A percentile compares a stretch with the other conserved stretches of the same genome.
These are phyloP conservation scores for Komagataella pseudopastoris DNA, from an alignment of 805 yeast species.

Conservation along the genomic window DNA sequence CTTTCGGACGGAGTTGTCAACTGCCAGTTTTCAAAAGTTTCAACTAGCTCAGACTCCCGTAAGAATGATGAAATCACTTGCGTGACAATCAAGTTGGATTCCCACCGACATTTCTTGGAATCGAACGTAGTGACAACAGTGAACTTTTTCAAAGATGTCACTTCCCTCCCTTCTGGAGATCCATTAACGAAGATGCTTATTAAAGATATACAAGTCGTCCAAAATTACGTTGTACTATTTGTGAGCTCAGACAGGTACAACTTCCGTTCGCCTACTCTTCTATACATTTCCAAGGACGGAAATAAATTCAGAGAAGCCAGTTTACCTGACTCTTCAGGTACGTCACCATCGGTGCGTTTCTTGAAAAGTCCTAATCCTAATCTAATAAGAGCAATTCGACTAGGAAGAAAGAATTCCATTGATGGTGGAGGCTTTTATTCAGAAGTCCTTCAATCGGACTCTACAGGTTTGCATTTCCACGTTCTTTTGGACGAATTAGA, in stretches of 20 bases:
- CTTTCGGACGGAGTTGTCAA: neutral
- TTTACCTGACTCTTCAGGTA: slow-evolving; percentile 16
- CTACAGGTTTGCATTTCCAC: slow-evolving; percentile 41
- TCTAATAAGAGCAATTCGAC: slow-evolving; percentile 27
- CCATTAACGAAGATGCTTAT: slow-evolving; percentile 8
- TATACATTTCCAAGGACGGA: slow-evolving; percentile 36
- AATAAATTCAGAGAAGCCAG: slow-evolving; percentile 20
- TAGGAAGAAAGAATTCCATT: slow-evolving; percentile 9
- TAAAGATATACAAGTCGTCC: slow-evolving; percentile 20
- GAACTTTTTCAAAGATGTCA: neutral
- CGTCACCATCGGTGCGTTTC: slow-evolving; percentile 22
- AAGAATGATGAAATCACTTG: neutral
- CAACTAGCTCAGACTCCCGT: slow-evolving; percentile 2
- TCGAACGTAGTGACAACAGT: neutral
- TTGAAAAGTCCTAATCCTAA: slow-evolving; percentile 26
- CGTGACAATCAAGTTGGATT: neutral
- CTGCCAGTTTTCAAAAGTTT: slow-evolving; percentile 3
- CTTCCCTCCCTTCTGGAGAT: slow-evolving; percentile 11
- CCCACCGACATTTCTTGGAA: neutral
- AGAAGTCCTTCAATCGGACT: slow-evolving; percentile 37
- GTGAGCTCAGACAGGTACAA: slow-evolving; percentile 29
- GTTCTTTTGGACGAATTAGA: slow-evolving; percentile 25
- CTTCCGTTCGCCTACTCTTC: slow-evolving; percentile 19
- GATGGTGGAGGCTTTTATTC: slow-evolving; percentile 9
- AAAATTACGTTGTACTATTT: slow-evolving; percentile 25